Conservation (phyloP, 2,329 filamentous ascomycete species). For the Arachnomyces sp. region DNA sequence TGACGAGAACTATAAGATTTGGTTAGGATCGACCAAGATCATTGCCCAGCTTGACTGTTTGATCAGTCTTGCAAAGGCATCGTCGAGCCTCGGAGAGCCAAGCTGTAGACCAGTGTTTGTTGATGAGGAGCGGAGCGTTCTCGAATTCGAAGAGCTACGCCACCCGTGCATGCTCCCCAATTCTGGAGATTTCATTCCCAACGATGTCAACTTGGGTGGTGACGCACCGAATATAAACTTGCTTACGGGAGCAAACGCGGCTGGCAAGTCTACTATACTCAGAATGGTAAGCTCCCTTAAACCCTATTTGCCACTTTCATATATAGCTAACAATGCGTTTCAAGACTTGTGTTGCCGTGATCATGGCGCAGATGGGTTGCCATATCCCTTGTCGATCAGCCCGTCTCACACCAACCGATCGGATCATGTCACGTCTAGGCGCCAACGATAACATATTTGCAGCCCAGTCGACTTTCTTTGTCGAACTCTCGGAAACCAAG, state of each 20-base stretch:
- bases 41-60: constrained; percentile 90
- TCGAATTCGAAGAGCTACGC: constrained; percentile 88
- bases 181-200: constrained; percentile 92
- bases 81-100: constrained; percentile 71
- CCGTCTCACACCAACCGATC: constrained; percentile 79
- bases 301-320: background rate
- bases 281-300: constrained; percentile 62
- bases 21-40: constrained; percentile 84
- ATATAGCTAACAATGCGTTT: constrained; percentile 4
- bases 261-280: constrained; percentile 91
- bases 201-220: constrained; percentile 82
- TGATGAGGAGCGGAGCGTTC: constrained; percentile 71
- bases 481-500: constrained; percentile 94
- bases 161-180: constrained; percentile 91
- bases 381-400: constrained; percentile 80
- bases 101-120: constrained; percentile 86
- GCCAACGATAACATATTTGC: constrained; percentile 99
- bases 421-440: constrained; percentile 96
- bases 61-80: constrained; percentile 85
- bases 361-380: constrained; percentile 95
- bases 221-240: constrained; percentile 75
- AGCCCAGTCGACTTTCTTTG: constrained; percentile 95
- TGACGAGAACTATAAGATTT: constrained; percentile 74
- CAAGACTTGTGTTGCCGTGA: constrained; percentile 87
- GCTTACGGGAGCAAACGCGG: constrained; percentile 91